Evolutionary conservation across 164 flowering plant species (phyloP).

Genomic region (Pachysandra terminalis): DNA sequence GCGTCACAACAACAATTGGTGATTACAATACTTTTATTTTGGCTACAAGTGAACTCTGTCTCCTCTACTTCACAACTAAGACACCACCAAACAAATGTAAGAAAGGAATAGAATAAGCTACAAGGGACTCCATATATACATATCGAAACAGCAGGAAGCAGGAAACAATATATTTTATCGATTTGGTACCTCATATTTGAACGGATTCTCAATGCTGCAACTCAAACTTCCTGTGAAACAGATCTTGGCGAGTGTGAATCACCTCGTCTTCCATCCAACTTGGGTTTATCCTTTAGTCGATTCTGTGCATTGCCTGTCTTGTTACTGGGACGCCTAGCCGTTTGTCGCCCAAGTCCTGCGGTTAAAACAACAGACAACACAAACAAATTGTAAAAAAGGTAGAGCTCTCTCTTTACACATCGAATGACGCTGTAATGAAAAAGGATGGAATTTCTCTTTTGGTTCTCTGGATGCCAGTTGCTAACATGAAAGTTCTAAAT

Average conservation of each 20-base stretch:
- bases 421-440: too few species aligned
- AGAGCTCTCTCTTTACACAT: not conserved
- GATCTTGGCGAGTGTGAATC: slow-evolving; percentile 18
- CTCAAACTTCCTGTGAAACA: slow-evolving; percentile 18
- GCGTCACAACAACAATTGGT: not conserved
- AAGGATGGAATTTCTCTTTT: too few species aligned
- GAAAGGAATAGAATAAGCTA: slow-evolving; percentile 1
- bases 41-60: slow-evolving; percentile 3
- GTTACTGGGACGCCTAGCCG: slow-evolving; percentile 25
- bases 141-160: slow-evolving; percentile 5
- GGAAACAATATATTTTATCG: not conserved
- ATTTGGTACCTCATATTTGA: slow-evolving; percentile 1
- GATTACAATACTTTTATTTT: slow-evolving; percentile 16
- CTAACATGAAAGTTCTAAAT: too few species aligned
- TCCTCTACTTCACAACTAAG: slow-evolving; percentile 3
- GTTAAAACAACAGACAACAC: not conserved
- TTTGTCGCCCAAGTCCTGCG: slow-evolving; percentile 32
- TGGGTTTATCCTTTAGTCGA: slow-evolving; percentile 33
- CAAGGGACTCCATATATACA: slow-evolving; percentile 19
- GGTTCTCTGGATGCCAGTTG: too few species aligned
- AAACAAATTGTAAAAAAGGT: too few species aligned
- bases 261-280: slow-evolving; percentile 22
- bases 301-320: slow-evolving; percentile 30
- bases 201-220: slow-evolving; percentile 9
- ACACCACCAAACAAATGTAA: not conserved